Evolutionary conservation across 139 green algal species (phyloP).

Genomic region (Edaphochlamys debaryana): DNA sequence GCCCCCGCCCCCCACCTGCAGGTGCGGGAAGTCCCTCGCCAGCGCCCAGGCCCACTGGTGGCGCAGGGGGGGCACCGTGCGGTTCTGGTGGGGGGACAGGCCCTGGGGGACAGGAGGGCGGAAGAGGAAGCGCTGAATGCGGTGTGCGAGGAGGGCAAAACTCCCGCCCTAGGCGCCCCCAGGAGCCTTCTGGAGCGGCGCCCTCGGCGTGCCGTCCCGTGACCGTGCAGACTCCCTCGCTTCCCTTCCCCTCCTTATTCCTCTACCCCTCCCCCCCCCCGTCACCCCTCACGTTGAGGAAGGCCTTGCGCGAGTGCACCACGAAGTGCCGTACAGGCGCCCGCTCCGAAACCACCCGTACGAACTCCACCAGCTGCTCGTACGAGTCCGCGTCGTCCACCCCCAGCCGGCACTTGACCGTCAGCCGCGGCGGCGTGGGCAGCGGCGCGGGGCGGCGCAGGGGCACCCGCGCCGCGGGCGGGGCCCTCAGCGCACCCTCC

Average conservation of each 20-base stretch:
- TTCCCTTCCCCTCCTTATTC: not conserved
- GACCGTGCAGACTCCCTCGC: too few species aligned
- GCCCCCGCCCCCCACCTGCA: constrained; percentile 79
- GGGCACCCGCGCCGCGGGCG: too few species aligned
- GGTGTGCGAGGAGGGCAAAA: constrained; percentile 76
- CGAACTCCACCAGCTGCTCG: constrained; percentile 73
- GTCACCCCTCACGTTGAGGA: constrained; percentile 76
- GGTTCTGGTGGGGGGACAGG: constrained; percentile 91
- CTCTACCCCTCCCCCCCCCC: too few species aligned
- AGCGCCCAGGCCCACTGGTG: constrained; percentile 90
- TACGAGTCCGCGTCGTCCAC: constrained; percentile 75
- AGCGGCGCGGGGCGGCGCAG: too few species aligned
- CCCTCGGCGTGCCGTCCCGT: too few species aligned
- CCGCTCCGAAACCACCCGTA: constrained; percentile 71
- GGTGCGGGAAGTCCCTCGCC: constrained; percentile 90
- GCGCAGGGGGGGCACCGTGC: constrained; percentile 86
- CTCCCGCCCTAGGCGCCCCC: constrained; percentile 68
- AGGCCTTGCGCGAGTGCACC: constrained; percentile 94
- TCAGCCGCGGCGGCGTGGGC: constrained; percentile 56
- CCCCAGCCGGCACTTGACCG: constrained; percentile 91
- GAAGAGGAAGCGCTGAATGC: constrained; percentile 75
- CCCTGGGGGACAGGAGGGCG: constrained; percentile 68
- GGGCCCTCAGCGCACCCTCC: too few species aligned
- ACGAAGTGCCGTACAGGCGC: constrained; percentile 88
- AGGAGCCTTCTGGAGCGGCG: constrained; percentile 91